phyloP scores from a whole-genome alignment of 257 asterid species.

The Penstemon eatonii region DNA sequence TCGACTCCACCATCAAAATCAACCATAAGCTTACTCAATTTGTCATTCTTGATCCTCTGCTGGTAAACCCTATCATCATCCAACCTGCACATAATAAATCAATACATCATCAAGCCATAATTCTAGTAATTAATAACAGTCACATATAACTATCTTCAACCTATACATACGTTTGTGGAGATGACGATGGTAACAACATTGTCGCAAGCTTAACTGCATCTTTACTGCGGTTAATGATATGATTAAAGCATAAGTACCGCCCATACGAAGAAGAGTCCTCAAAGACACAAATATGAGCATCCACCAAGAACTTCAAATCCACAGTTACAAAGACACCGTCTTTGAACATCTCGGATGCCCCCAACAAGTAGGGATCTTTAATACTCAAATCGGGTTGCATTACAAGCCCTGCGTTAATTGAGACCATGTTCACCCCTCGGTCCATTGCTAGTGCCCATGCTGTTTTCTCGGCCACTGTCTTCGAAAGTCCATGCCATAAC shows the following conservation, averaged over 20 bases:
- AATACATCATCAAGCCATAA: neutral
- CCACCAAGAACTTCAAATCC: conserved; percentile 68
- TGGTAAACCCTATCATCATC: conserved; percentile 48
- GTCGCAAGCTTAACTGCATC: conserved; percentile 64
- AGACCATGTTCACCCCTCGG: conserved; percentile 82
- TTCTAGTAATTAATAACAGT: neutral
- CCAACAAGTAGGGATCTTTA: conserved; percentile 78
- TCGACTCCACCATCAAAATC: conserved; percentile 48
- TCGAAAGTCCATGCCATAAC: conserved; percentile 90
- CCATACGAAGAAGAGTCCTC: conserved; percentile 83
- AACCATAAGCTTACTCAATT: conserved; percentile 73
- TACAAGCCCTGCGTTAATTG: conserved; percentile 69
- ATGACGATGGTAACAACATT: conserved; percentile 44
- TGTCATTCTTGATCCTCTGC: conserved; percentile 77
- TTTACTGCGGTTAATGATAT: conserved; percentile 47
- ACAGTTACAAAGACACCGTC: conserved; percentile 85
- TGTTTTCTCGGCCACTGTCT: conserved; percentile 82
- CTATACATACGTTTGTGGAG: conserved; percentile 25
- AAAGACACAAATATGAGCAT: conserved; percentile 81
- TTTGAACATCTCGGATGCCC: conserved; percentile 85
- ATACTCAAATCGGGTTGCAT: conserved; percentile 61
- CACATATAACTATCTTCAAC: neutral
- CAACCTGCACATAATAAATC: conserved; percentile 39
- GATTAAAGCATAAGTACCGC: conserved; percentile 80
- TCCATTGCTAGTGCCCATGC: conserved; percentile 99